Evolutionary conservation across 257 asterid species (phyloP), one percentile per base, ranked within the genome.

Genomic region (Rehmannia glutinosa): DNA sequence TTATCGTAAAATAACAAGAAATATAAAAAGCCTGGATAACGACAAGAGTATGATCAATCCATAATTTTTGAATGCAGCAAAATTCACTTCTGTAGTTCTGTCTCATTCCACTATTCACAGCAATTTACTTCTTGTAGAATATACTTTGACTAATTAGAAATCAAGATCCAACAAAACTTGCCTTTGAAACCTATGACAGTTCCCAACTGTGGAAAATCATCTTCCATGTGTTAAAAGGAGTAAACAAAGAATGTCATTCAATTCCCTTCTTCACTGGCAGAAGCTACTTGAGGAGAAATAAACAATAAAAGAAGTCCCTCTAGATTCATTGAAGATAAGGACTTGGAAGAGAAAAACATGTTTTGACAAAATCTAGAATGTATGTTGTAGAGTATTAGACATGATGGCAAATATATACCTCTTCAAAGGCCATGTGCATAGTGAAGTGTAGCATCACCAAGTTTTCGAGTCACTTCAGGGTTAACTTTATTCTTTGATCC

Each of bases 371-470:
- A 58, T 32, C 25, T 36, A 43, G 68, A 27, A 16, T 43, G 62
- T 4, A 39, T 25, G 25, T 4, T 27, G 50, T 27, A 75, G 24
- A 8, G 50, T n/a, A 19, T 38, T 17, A 49, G 64, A 55, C 27
- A 69, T n/a, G 63, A 61, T 6, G 46, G 41, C 19, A 12, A 35
- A 51, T 61, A 62, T 15, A 55, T 82, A 91, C 97, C 90, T 91
- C 91, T 69, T 85, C 93, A 67, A 75, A 81, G 83, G 33, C 89
- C 89, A 52, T 74, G 78, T 30, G 91, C 91, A 73, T 81, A 88
- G 62, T 78, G 89, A 56, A 88, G 91, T 30, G 91, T 86, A 28
- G 96, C 96, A 55, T 86, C 91, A 61, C 96, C 97, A 77, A 88
- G 94, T 75, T 84, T 88, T 74, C 78, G 76, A 35, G 83, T 74